Evolutionary conservation across 257 asterid species (phyloP).

Genomic region (Perilla frutescens): DNA sequence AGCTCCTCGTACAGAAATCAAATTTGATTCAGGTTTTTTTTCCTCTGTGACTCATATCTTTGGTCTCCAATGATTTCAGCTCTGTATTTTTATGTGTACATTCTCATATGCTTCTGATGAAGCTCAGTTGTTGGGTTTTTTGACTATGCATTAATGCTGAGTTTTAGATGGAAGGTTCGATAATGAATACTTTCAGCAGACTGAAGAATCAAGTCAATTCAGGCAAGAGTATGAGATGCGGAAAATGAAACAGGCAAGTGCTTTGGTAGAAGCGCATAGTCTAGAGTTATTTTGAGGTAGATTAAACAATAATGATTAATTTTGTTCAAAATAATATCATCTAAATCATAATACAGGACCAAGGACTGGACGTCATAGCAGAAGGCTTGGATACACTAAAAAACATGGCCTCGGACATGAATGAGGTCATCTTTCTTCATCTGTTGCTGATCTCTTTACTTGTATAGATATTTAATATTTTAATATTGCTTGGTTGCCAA

Average conservation of each 20-base stretch:
- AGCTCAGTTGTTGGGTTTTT: conserved; percentile 30
- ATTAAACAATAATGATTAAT: conserved; percentile 7
- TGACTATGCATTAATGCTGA: conserved; percentile 37
- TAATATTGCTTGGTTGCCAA: conserved; percentile 15
- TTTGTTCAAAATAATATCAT: conserved; percentile 22
- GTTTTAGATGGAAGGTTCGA: conserved; percentile 86
- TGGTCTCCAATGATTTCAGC: conserved; percentile 11
- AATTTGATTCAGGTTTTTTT: conserved; percentile 85
- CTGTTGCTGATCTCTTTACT: conserved; percentile 18
- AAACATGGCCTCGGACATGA: conserved; percentile 96
- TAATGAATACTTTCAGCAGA: conserved; percentile 86
- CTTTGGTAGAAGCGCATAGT: conserved; percentile 27
- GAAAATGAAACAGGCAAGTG: conserved; percentile 88
- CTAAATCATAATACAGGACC: conserved; percentile 59
- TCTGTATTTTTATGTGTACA: not conserved
- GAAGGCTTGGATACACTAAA: conserved; percentile 96
- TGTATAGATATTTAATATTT: not conserved
- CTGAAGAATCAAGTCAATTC: conserved; percentile 91
- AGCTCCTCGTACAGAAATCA: conserved; percentile 88
- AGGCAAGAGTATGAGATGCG: conserved; percentile 99
- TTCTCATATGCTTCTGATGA: conserved; percentile 19
- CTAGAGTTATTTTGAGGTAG: conserved; percentile 22
- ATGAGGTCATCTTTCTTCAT: conserved; percentile 67
- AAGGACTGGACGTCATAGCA: conserved; percentile 91
- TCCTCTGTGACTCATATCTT: conserved; percentile 20